Evolutionary conservation across 2,329 filamentous ascomycete species (phyloP), one percentile per base, ranked within the genome.

Genomic region (Harringtonia aguacate): DNA sequence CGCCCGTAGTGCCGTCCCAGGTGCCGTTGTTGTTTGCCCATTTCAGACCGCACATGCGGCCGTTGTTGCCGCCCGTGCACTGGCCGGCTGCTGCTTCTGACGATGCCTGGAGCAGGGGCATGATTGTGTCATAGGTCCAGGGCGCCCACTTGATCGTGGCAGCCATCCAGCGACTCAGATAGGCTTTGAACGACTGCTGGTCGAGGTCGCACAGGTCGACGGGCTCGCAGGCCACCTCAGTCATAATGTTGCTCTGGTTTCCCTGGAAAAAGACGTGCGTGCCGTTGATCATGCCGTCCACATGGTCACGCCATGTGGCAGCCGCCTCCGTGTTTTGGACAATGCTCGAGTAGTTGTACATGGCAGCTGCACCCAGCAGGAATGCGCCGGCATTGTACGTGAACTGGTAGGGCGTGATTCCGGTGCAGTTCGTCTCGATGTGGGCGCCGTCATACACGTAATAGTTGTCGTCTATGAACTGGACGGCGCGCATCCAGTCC

Each of bases 331-430:
- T 6, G 24, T 27, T 10, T 6, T 27, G 6, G 24, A 27, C 10
- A 6, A 27, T 6, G 24, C 24, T 27, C 18, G 65, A 68, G 52
- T 84, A 68, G 57, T 83, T 84, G 56, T 79, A 82, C 73, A 85
- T 79, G 55, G 78, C 80, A 3, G 81, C 79, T 0, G 75, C 73
- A 9, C 81, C 81, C 2, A 77, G 69, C 34, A 87, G 69, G 55
- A 80, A 79, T 8, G 72, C 73, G 15, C 81, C 83, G 7, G 74
- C 70, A 53, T 85, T 86, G 61, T 84, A 84, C 2, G 75, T 75
- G 69, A 81, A 87, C 54, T 84, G 79, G 47, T 80, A 75, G 3
- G 70, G 72, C 15, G 73, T 71, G 37, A 80, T 62, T 6, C 66
- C 55, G 2, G 69, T 73, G 59, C 81, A 85, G 52, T 81, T 76